Evolutionary conservation across 2,329 filamentous ascomycete species (phyloP).

Genomic region (Fusarium vanettenii): DNA sequence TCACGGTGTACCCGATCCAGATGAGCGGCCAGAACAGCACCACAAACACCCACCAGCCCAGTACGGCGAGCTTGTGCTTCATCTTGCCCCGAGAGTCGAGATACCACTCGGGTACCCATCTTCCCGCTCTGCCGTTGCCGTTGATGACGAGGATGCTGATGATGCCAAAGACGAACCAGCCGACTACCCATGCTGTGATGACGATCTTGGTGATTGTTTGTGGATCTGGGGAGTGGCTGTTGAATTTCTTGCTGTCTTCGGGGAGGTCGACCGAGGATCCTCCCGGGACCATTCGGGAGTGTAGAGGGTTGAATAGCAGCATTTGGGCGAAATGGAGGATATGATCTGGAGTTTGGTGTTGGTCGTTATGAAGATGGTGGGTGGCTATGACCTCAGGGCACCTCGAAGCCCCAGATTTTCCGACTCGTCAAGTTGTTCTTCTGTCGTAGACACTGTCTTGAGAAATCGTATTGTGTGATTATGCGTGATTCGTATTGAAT

Average conservation of each 20-base stretch:
- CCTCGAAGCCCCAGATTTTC: background rate
- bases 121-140: constrained; percentile 41
- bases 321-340: background rate
- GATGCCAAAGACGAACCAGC: constrained; percentile 47
- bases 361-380: background rate
- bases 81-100: constrained; percentile 39
- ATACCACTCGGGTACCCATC: constrained; percentile 51
- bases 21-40: constrained; percentile 66
- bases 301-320: background rate
- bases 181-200: constrained; percentile 39
- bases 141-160: constrained; percentile 49
- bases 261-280: background rate
- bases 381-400: background rate
- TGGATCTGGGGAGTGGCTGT: constrained; percentile 6
- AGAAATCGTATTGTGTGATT: background rate
- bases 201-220: constrained; percentile 37
- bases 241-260: constrained; percentile 12
- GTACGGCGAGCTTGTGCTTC: constrained; percentile 38
- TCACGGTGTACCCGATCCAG: constrained; percentile 75
- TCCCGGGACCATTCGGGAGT: background rate
- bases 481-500: background rate
- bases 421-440: background rate
- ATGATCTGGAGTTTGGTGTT: background rate
- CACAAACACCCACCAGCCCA: constrained; percentile 45
- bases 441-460: background rate